Evolutionary conservation across 2,329 filamentous ascomycete species (phyloP).

Genomic region (Gaeumannomyces tritici): DNA sequence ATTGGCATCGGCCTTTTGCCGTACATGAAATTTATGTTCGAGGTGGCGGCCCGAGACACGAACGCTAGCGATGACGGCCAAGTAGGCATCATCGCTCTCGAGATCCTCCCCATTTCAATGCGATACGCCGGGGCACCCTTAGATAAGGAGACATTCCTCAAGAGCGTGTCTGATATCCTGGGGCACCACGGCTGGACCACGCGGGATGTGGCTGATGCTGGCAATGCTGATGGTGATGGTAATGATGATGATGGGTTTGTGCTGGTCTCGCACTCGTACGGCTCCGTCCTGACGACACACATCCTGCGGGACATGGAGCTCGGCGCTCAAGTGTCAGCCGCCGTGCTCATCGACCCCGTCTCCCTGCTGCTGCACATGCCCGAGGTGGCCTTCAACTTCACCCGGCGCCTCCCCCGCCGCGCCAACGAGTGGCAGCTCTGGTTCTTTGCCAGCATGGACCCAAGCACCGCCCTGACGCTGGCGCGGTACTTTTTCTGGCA

Average conservation of each 20-base stretch:
- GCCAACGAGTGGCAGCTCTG: slow-evolving; percentile 58
- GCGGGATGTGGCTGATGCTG: background rate
- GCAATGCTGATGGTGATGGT: slow-evolving; percentile 12
- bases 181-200: slow-evolving; percentile 41
- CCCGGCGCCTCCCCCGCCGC: slow-evolving; percentile 23
- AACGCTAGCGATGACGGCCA: slow-evolving; percentile 25
- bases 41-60: slow-evolving; percentile 23
- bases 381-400: slow-evolving; percentile 65
- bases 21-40: slow-evolving; percentile 47
- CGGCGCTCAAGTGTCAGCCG: slow-evolving; percentile 37
- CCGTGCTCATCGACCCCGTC: slow-evolving; percentile 50
- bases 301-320: slow-evolving; percentile 41
- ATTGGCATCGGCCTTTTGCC: slow-evolving; percentile 60
- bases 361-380: slow-evolving; percentile 59
- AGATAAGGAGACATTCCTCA: slow-evolving; percentile 40
- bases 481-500: slow-evolving; percentile 63
- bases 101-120: slow-evolving; percentile 56
- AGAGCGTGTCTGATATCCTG: slow-evolving; percentile 47
- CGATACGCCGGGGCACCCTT: slow-evolving; percentile 48
- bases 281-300: slow-evolving; percentile 53
- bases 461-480: slow-evolving; percentile 55
- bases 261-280: slow-evolving; percentile 54
- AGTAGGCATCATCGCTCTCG: slow-evolving; percentile 55
- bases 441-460: slow-evolving; percentile 61
- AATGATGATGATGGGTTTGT: slow-evolving; percentile 37